Base-by-base conservation (phyloP, 2,329 filamentous ascomycete genomes). In the Fonsecaea pedrosoi region DNA sequence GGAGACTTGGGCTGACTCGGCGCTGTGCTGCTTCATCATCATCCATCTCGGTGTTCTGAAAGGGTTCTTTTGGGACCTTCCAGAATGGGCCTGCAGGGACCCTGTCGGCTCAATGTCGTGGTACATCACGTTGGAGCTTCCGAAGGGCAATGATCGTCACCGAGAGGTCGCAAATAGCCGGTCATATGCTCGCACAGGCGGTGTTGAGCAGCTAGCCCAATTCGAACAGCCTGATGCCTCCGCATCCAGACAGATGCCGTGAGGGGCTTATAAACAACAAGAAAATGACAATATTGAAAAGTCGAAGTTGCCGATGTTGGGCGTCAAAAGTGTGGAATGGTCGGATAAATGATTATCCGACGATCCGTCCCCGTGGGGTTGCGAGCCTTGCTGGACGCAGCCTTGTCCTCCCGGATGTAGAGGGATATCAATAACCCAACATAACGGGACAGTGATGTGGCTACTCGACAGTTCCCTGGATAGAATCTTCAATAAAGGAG, bases 61-160 rank as follows among this genome's bases (percentile, higher is more conserved):
- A 3, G n/a, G 13, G 35, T 13, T 37, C n/a, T 7, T 54, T 50
- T 34, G n/a, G n/a, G 57, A 60, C 40, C 25, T 60, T 25, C 57
- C 57, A 25, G 15, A 60, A 60, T 32, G 4, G 42, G 57, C 32
- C 21, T 38, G 40, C 30, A 45, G 30, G 37, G 32, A 6, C 12
- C 18, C 7, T 7, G 25, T n/a, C 57, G 57, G 57, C 9, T 60
- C 40, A 50, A 50, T 48, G 34, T 60, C 25, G 30, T 35, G 34
- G 38, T 15, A 25, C 38, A 21, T 25, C 38, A 25, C 7, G 18
- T n/a, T n/a, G 30, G 12, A 55, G n/a, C 30, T 34, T 55, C 32
- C 18, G 32, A 21, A 38, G 35, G 59, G 59, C 59, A 61, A 54
- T 38, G 59, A 61, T 61, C 59, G 45, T 54, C 59, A 54, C 5